Conservation (phyloP, 352 stramenopile species). For the Pythium utonaiense region DNA sequence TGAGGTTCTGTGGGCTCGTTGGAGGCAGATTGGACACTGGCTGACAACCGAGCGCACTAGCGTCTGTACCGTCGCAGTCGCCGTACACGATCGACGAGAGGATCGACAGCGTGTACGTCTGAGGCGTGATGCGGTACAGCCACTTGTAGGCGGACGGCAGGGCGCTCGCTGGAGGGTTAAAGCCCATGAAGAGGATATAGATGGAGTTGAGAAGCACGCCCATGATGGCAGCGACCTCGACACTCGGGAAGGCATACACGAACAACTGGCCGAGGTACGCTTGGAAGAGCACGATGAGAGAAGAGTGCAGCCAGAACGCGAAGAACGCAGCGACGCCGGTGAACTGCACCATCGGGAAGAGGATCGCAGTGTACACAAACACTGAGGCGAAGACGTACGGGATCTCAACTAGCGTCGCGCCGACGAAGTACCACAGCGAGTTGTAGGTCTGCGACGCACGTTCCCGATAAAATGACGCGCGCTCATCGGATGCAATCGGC, state of each 20-base stretch:
- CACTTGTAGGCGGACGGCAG: conserved; percentile 37
- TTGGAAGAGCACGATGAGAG: conserved; percentile 18
- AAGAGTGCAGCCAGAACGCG: too few species aligned
- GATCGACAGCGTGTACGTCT: conserved; percentile 30
- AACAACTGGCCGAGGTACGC: conserved; percentile 22
- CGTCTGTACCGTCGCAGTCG: conserved; percentile 9
- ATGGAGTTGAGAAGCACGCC: conserved; percentile 20
- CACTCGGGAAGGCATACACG: conserved; percentile 13
- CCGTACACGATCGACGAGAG: conserved; percentile 25
- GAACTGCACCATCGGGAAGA: conserved; percentile 35
- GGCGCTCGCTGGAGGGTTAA: conserved; percentile 22
- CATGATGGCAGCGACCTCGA: conserved; percentile 18
- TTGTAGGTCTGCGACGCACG: conserved; percentile 79
- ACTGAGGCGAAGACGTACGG: conserved; percentile 24
- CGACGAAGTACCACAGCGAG: conserved; percentile 42
- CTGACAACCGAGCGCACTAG: too few species aligned
- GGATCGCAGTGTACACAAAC: conserved; percentile 23
- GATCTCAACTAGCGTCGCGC: conserved; percentile 64
- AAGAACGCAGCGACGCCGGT: conserved; percentile 4
- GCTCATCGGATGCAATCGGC: conserved; percentile 75
- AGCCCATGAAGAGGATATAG: conserved; percentile 25
- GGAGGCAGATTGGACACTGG: conserved; percentile 25
- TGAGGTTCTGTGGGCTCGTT: conserved; percentile 28
- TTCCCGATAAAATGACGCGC: conserved; percentile 86
- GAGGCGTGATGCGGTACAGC: conserved; percentile 37